Conservation (phyloP, 202 grass and related monocot genomes). For the Saccharum hybrid region DNA sequence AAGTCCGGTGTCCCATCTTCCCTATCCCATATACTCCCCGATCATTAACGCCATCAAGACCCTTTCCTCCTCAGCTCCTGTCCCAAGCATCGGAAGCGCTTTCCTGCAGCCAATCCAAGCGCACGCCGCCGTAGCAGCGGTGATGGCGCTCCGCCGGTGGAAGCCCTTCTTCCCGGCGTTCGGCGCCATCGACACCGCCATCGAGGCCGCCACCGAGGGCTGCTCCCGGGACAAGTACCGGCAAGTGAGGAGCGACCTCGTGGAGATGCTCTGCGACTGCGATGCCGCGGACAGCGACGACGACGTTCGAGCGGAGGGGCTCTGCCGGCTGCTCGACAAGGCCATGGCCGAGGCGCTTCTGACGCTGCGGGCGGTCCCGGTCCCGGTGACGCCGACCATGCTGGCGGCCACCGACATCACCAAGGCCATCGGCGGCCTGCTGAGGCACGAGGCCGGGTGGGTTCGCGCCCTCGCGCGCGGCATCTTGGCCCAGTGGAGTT, state of each 20-base stretch:
- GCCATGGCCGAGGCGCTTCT: neutral
- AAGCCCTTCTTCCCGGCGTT: slow-evolving; percentile 1
- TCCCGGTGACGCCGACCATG: neutral
- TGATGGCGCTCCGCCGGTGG: slow-evolving; percentile 1
- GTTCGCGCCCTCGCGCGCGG: neutral
- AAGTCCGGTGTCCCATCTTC: neutral
- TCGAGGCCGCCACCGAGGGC: neutral
- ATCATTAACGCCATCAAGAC: too few relatives aligned
- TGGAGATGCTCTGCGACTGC: neutral
- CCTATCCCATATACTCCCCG: neutral
- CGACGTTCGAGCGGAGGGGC: neutral
- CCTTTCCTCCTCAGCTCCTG: too few relatives aligned
- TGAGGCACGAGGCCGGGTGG: neutral
- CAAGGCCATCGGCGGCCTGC: neutral
- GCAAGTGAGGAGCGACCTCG: neutral
- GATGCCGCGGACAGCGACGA: neutral
- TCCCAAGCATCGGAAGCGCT: too few relatives aligned
- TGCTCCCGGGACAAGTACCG: neutral
- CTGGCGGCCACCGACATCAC: neutral
- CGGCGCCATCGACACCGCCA: neutral
- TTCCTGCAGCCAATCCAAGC: neutral
- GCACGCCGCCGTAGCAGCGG: too few relatives aligned
- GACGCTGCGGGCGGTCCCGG: neutral
- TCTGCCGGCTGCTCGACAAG: neutral
- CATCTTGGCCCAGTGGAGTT: neutral